These are phyloP conservation scores for Lichina pygmaea DNA, from an alignment of 495 filamentous ascomycete genomes.

Conservation along the genomic window DNA sequence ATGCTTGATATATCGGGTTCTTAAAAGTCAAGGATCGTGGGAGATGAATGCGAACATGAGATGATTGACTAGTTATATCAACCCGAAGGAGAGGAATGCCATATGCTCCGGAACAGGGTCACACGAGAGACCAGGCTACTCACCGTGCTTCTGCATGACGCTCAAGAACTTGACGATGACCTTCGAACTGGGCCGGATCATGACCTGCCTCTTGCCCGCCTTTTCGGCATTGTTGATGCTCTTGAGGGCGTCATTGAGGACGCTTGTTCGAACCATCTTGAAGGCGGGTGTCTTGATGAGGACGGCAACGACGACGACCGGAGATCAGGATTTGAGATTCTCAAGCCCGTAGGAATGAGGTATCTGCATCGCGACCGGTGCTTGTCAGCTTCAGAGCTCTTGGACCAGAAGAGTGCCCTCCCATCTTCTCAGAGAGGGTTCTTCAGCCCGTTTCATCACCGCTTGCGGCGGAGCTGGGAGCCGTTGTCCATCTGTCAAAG, in stretches of 20 bases:
- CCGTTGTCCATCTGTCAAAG: no score
- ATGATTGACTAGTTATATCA: constrained; percentile 97
- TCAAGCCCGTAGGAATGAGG: constrained; percentile 54
- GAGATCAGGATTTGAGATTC: constrained; percentile 27
- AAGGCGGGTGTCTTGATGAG: constrained; percentile 13
- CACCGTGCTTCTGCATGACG: constrained; percentile 99
- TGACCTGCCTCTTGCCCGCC: constrained; percentile 89
- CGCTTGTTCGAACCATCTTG: constrained; percentile 96
- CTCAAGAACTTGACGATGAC: constrained; percentile 97
- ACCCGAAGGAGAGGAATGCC: constrained; percentile 31
- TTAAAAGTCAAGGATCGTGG: constrained; percentile 96
- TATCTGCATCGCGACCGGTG: constrained; percentile 26
- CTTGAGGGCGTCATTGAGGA: constrained; percentile 98
- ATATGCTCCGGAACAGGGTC: constrained; percentile 1
- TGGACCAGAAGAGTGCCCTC: constrained; percentile 89
- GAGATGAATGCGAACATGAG: constrained; percentile 23
- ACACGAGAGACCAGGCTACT: constrained; percentile 12
- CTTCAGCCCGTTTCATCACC: constrained; percentile 42
- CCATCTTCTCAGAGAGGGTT: constrained; percentile 36
- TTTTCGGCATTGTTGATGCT: constrained; percentile 99
- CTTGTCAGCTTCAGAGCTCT: constrained; percentile 60
- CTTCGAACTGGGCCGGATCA: constrained; percentile 92
- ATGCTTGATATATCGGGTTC: constrained; percentile 53
- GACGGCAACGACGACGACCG: constrained; percentile 5
- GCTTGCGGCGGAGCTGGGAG: no score